Base-by-base conservation (phyloP, 2,329 filamentous ascomycete genomes). In the Teratosphaeriaceae sp. region DNA sequence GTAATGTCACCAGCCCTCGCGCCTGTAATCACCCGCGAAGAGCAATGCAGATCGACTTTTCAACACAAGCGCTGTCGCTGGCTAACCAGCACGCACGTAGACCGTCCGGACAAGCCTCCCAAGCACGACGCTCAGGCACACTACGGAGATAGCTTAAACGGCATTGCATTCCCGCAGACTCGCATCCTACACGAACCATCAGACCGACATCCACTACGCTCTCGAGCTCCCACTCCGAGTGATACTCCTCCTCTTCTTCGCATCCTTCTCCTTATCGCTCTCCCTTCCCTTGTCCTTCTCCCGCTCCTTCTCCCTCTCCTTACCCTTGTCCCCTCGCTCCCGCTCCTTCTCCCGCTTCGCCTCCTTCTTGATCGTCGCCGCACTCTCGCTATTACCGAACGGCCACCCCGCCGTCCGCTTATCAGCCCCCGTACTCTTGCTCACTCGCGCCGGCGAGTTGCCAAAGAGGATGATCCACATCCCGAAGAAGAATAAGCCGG, bases 381-480 rank as follows among this genome's bases (percentile, higher is more conserved):
- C 52, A 42, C 48, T 53, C 48, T 59, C 58, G 4, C 53, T 56
- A 53, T 85, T 84, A 51, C 68, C 69, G 59, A 85, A 84, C 2
- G 81, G 81, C 53, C 78, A 85, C 9, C 78, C 79, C 46, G 73
- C 73, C 20, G 74, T 82, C 57, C 80, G 69, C 71, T 83, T 84
- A 57, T 84, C 82, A 24, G 75, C 78, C 0, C 80, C 80, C 1
- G 79, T 84, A 63, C 71, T 78, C 57, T 74, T 72, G 56, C 74
- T 79, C 42, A 83, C 76, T 47, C 70, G 66, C 1, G 78, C 76
- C 38, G 52, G 50, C 33, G 69, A 74, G 42, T 69, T 76, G 0
- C 72, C 76, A 60, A 81, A 81, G 46, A 81, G 53, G 40, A 78
- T 60, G 51, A 73, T 79, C 82, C 82, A 87, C 18, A 82, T 56